Conservation (phyloP, 768 basidiomycete genomes). For the Termitomyces sp. region DNA sequence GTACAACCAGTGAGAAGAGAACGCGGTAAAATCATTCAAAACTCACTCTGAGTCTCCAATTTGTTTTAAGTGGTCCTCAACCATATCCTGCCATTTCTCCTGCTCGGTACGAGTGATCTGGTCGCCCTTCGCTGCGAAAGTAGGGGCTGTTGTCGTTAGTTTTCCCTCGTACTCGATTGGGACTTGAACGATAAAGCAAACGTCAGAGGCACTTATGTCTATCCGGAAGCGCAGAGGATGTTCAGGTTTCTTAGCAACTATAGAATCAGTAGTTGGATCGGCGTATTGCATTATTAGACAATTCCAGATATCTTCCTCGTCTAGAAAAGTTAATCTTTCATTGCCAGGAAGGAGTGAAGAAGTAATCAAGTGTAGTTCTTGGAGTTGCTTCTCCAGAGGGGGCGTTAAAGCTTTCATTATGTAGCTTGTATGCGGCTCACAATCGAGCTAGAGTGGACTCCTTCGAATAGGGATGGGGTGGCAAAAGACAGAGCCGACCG, state of each 20-base stretch:
- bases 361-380: constrained; percentile 59
- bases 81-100: constrained; percentile 41
- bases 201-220: constrained; percentile 21
- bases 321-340: constrained; percentile 47
- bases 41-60: constrained; percentile 32
- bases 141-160: constrained; percentile 9
- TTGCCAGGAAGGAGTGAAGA: constrained; percentile 58
- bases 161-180: constrained; percentile 14
- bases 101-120: constrained; percentile 44
- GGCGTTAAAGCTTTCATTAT: not conserved
- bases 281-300: constrained; percentile 1
- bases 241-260: constrained; percentile 5
- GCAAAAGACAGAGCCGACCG: no score
- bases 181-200: constrained; percentile 35
- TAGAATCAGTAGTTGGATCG: constrained; percentile 10
- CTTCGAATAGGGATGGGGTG: not conserved
- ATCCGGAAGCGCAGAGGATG: constrained; percentile 34
- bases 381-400: constrained; percentile 20
- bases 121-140: constrained; percentile 45
- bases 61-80: constrained; percentile 36
- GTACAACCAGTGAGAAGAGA: not conserved
- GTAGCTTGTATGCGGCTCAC: not conserved
- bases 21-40: not conserved
- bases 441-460: not conserved
- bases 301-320: constrained; percentile 27